A percentile compares a stretch with the other conserved stretches of the same genome.
These are phyloP conservation scores for Erigeron canadensis DNA, from an alignment of 129 eudicot species.

Conservation along the genomic window DNA sequence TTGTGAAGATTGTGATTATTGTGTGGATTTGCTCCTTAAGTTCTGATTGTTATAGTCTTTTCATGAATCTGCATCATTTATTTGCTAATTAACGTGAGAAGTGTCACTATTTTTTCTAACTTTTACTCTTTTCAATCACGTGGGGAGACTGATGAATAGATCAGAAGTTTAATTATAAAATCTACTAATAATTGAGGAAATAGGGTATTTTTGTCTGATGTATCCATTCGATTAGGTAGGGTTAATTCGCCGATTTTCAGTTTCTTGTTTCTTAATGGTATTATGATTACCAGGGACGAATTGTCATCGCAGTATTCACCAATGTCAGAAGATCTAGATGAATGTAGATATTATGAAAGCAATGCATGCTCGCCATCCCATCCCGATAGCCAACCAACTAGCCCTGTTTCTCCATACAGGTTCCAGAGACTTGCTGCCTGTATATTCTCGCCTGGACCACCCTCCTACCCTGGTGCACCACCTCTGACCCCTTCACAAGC, in stretches of 20 bases:
- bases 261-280: background rate
- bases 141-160: background rate
- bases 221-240: background rate
- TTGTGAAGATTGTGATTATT: slow-evolving; percentile 1
- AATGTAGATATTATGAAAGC: slow-evolving; percentile 62
- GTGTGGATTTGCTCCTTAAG: slow-evolving; percentile 2
- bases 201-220: background rate
- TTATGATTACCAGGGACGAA: slow-evolving; percentile 62
- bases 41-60: slow-evolving; percentile 16
- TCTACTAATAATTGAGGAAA: background rate
- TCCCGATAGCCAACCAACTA: slow-evolving; percentile 75
- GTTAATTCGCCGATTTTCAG: background rate
- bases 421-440: slow-evolving; percentile 51
- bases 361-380: slow-evolving; percentile 47
- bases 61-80: slow-evolving; percentile 9
- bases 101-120: background rate
- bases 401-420: slow-evolving; percentile 93
- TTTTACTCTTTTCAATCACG: background rate
- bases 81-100: slow-evolving; percentile 4
- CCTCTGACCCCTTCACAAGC: slow-evolving; percentile 48
- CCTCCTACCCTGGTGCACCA: slow-evolving; percentile 38
- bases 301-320: slow-evolving; percentile 76
- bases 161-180: background rate
- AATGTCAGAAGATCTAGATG: slow-evolving; percentile 93
- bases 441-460: slow-evolving; percentile 49